These are phyloP conservation scores for Macrophomina pseudophaseolina DNA, from an alignment of 2,329 filamentous ascomycete species.

Conservation along the genomic window DNA sequence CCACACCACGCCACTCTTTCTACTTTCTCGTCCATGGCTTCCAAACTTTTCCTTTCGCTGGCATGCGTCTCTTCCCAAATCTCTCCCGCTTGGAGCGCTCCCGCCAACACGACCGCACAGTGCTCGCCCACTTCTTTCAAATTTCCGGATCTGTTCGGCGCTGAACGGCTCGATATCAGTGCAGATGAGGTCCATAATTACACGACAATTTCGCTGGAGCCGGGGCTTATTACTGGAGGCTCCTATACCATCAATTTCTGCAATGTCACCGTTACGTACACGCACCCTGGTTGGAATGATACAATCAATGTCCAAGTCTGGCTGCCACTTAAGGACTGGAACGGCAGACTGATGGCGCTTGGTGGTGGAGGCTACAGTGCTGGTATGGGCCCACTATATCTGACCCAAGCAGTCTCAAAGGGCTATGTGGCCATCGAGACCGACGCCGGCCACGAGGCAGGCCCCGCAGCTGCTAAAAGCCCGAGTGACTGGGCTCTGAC, in stretches of 20 bases:
- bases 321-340: conserved; percentile 39
- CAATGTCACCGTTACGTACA: conserved; percentile 45
- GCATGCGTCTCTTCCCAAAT: not conserved
- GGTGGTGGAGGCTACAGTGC: conserved; percentile 32
- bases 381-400: not conserved
- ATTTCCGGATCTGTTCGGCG: not conserved
- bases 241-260: conserved; percentile 33
- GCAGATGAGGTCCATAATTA: not conserved
- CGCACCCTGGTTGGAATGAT: conserved; percentile 44
- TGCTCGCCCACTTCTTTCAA: not conserved
- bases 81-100: not conserved
- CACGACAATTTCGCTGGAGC: not conserved
- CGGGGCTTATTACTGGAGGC: not conserved
- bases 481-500: conserved; percentile 27
- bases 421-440: not conserved
- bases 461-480: not conserved
- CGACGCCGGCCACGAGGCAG: not conserved
- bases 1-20: not conserved
- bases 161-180: not conserved
- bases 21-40: not conserved
- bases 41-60: not conserved
- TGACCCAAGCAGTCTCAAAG: not conserved
- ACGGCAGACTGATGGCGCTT: conserved; percentile 29
- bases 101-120: not conserved
- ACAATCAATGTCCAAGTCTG: conserved; percentile 38